These are phyloP conservation scores for Zarea fungicola DNA, from an alignment of 2,329 filamentous ascomycete species.

Conservation along the genomic window DNA sequence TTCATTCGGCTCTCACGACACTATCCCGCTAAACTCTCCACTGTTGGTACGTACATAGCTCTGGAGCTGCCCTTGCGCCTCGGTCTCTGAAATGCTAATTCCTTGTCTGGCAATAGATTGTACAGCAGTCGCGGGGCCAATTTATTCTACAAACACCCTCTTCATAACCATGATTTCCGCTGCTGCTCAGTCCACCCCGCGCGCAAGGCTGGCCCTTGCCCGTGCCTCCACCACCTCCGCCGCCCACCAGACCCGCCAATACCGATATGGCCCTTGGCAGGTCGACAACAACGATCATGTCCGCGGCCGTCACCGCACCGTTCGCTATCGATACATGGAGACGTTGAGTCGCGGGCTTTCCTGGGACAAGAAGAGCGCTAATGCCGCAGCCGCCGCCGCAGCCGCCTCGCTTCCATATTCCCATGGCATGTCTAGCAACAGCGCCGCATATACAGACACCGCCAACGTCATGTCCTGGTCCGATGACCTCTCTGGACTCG, in stretches of 20 bases:
- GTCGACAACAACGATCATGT: conserved; percentile 35
- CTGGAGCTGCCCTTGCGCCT: not conserved
- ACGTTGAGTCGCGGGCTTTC: conserved; percentile 37
- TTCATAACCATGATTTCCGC: conserved; percentile 2
- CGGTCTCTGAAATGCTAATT: not conserved
- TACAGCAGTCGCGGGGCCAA: conserved; percentile 5
- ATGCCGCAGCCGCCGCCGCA: conserved; percentile 20
- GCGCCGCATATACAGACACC: conserved; percentile 30
- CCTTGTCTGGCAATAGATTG: not conserved
- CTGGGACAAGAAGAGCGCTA: conserved; percentile 39
- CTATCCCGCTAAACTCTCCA: conserved; percentile 4
- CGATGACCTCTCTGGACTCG: conserved; percentile 31
- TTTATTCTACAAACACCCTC: not conserved
- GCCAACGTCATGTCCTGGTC: conserved; percentile 32
- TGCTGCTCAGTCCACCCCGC: conserved; percentile 11
- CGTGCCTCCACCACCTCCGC: conserved; percentile 8
- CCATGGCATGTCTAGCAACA: conserved; percentile 27
- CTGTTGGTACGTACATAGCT: not conserved
- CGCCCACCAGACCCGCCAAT: conserved; percentile 8
- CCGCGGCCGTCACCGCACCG: conserved; percentile 37
- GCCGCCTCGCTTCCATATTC: conserved; percentile 17
- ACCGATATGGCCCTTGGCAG: conserved; percentile 10
- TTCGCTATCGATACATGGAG: conserved; percentile 43
- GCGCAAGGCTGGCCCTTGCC: conserved; percentile 12
- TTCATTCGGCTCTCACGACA: not conserved